A percentile compares a stretch with the other conserved stretches of the same genome.
phyloP scores from a whole-genome alignment of 345 rosid genomes.

The Raphanus raphanistrum region DNA sequence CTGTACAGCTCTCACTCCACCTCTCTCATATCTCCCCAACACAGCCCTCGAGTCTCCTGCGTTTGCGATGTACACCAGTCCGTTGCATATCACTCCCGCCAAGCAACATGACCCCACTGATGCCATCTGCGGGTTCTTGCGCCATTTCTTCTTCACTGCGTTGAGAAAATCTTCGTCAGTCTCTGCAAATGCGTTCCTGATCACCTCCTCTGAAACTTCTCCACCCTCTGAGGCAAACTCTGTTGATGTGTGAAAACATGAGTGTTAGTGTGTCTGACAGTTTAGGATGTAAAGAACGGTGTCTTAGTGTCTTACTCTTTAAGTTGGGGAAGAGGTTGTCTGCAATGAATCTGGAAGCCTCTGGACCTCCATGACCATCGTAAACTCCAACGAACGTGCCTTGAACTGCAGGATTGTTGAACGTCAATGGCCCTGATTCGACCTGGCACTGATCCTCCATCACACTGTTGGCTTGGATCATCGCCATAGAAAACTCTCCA shows the following conservation, averaged over 20 bases:
- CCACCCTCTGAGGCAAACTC: slow-evolving; percentile 52
- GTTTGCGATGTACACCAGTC: slow-evolving; percentile 63
- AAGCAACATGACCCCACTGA: slow-evolving; percentile 83
- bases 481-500: slow-evolving; percentile 85
- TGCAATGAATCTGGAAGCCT: slow-evolving; percentile 61
- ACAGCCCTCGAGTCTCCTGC: slow-evolving; percentile 80
- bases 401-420: slow-evolving; percentile 42
- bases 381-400: slow-evolving; percentile 77
- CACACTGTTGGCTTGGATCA: slow-evolving; percentile 66
- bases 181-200: slow-evolving; percentile 55
- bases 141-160: slow-evolving; percentile 66
- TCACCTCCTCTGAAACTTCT: slow-evolving; percentile 50
- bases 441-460: slow-evolving; percentile 88
- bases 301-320: slow-evolving; percentile 48
- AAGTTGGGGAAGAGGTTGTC: slow-evolving; percentile 61
- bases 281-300: background rate
- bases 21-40: slow-evolving; percentile 57
- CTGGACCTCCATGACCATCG: slow-evolving; percentile 90
- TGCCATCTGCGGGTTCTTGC: slow-evolving; percentile 61
- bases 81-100: slow-evolving; percentile 66
- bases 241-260: slow-evolving; percentile 31
- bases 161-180: slow-evolving; percentile 67
- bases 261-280: slow-evolving; percentile 17
- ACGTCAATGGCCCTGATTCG: slow-evolving; percentile 73
- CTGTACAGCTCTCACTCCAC: slow-evolving; percentile 55